A percentile compares a stretch with the other conserved stretches of the same genome.
Evolutionary conservation across 306 rosid species (phyloP).

Genomic region (Cicer judaicum): DNA sequence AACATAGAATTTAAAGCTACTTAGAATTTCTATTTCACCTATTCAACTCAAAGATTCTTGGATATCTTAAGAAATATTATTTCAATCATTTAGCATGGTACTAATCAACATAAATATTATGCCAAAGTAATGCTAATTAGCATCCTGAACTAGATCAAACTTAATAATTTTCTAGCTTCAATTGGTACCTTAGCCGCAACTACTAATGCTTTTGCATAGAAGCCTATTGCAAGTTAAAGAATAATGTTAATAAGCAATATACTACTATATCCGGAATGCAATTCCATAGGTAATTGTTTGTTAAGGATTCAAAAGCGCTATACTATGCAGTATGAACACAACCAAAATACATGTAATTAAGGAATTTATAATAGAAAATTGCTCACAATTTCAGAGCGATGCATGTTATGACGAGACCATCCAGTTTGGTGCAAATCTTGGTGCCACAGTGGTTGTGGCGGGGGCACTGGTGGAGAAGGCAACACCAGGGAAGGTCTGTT

Average conservation of each 20-base stretch:
- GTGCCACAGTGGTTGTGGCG: constrained; percentile 99
- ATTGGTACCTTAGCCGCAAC: constrained; percentile 30
- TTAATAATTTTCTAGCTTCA: constrained; percentile 16
- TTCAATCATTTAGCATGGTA: constrained; percentile 9
- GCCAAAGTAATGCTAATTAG: constrained; percentile 12
- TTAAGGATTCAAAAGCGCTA: constrained; percentile 19
- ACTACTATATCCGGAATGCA: constrained; percentile 19
- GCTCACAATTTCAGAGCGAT: constrained; percentile 96
- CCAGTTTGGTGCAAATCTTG: constrained; percentile 90
- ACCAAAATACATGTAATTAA: constrained; percentile 13
- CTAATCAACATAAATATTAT: constrained; percentile 12
- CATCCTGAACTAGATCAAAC: constrained; percentile 29
- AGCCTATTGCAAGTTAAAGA: constrained; percentile 30
- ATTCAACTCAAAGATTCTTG: constrained; percentile 16
- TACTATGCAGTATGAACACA: neutral
- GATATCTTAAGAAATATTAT: constrained; percentile 26
- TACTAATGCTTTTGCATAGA: constrained; percentile 6
- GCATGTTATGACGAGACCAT: constrained; percentile 97
- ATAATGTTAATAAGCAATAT: constrained; percentile 2
- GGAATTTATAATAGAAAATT: constrained; percentile 31
- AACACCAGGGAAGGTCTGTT: constrained; percentile 81
- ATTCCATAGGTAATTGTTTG: neutral
- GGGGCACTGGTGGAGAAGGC: constrained; percentile 96
- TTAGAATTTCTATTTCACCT: constrained; percentile 27
- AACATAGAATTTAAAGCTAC: constrained; percentile 24